Evolutionary conservation across 2,329 filamentous ascomycete species (phyloP), one percentile per base, ranked within the genome.

Genomic region (Chaetomiaceae sp.): DNA sequence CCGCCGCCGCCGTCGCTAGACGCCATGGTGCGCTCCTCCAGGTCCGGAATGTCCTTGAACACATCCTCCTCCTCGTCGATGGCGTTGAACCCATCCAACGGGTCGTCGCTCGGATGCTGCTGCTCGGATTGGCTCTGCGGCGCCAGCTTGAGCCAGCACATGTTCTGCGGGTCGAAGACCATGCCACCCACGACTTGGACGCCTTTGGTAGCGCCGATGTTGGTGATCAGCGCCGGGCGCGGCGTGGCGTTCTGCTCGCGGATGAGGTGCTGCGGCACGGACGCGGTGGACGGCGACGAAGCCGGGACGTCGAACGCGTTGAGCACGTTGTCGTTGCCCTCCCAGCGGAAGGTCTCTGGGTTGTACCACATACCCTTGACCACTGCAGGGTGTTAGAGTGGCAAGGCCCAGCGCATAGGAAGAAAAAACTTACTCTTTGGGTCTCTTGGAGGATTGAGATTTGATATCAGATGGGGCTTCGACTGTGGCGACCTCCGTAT

Each of bases 281-380:
- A 73, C 1, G 71, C 62, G 9, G 73, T 72, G 0, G 75, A 75
- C 2, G 79, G 76, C 2, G 77, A 76, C 1, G 77, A 71, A 6
- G 69, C 64, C 6, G 81, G 70, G 45, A 75, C 65, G 44, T 95
- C 89, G 65, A 98, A 98, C 4, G 81, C 79, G 53, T 78, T 77
- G 43, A 95, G 71, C 27, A 77, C 84, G 58, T 88, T 91, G 63
- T 98, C 93, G 59, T 98, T 98, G 42, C 93, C 93, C 72, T 98
- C 93, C 93, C 93, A 98, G 40, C 82, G 78, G 60, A 83, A 93
- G 8, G 87, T 86, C 22, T 77, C 73, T 6, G 93, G 88, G 60
- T 98, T 97, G 64, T 95, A 98, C 45, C 81, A 84, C 93, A 98
- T 98, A 54, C 91, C 93, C 65, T 95, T 93, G 50, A 95, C 78